These are phyloP conservation scores for Cenchrus purpureus DNA, from an alignment of 176 grass and related monocot genomes.

Conservation along the genomic window DNA sequence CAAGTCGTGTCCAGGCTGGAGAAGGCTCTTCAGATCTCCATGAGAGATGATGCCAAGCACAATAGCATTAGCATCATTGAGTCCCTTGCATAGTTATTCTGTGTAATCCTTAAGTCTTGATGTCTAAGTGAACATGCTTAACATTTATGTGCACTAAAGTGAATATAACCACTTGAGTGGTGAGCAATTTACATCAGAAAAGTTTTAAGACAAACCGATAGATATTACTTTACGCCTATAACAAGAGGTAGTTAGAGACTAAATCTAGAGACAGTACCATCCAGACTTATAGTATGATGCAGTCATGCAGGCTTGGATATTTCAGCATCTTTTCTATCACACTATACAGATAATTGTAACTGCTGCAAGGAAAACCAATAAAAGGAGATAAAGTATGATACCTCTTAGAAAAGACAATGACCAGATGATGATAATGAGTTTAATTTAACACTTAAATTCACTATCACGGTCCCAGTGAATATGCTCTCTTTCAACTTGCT, in stretches of 20 bases:
- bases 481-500: conserved; percentile 35
- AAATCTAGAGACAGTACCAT: background rate
- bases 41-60: conserved; percentile 25
- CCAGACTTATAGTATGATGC: background rate
- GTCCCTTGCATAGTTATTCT: conserved; percentile 32
- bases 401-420: background rate
- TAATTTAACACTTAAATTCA: background rate
- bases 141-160: conserved; percentile 25
- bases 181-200: conserved; percentile 7
- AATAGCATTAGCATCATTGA: conserved; percentile 36
- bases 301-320: background rate
- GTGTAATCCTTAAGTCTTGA: conserved; percentile 23
- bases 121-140: conserved; percentile 28
- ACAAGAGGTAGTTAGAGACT: background rate
- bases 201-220: background rate
- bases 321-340: conserved; percentile 5
- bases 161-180: conserved; percentile 11
- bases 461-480: conserved; percentile 10
- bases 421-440: background rate
- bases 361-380: conserved; percentile 1
- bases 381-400: background rate
- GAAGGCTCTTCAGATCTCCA: conserved; percentile 60
- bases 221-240: background rate
- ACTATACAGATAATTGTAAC: conserved; percentile 1
- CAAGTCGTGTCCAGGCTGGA: conserved; percentile 56